A percentile compares a stretch with the other conserved stretches of the same genome.
phyloP scores from a whole-genome alignment of 1,139 yeast species.

The Suhomyces ambrosiae region DNA sequence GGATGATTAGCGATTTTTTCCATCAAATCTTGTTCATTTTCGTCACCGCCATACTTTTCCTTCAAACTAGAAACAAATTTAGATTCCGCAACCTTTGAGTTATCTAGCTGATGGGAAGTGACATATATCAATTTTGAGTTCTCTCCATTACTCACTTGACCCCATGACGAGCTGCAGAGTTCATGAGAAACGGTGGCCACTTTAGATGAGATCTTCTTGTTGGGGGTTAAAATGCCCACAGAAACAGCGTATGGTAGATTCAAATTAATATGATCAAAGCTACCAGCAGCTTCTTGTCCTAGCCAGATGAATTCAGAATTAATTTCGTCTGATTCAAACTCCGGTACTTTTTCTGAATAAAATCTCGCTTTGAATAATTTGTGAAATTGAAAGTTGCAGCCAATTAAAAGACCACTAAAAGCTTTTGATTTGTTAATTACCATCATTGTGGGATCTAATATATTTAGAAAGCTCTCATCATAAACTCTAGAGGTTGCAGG shows the following conservation, averaged over 20 bases:
- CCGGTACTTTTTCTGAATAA: slow-evolving; percentile 4
- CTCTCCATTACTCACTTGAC: slow-evolving; percentile 32
- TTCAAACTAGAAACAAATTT: slow-evolving; percentile 19
- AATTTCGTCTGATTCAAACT: slow-evolving; percentile 13
- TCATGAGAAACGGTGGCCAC: slow-evolving; percentile 29
- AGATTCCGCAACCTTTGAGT: slow-evolving; percentile 22
- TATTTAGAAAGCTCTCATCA: slow-evolving; percentile 25
- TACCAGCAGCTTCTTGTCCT: slow-evolving; percentile 37
- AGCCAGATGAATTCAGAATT: slow-evolving; percentile 37
- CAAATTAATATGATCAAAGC: slow-evolving; percentile 24
- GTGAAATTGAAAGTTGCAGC: slow-evolving; percentile 31
- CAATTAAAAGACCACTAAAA: slow-evolving; percentile 32
- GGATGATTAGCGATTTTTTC: slow-evolving; percentile 18
- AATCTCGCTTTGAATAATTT: slow-evolving; percentile 27
- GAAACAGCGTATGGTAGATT: slow-evolving; percentile 31
- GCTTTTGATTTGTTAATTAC: slow-evolving; percentile 32
- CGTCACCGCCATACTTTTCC: slow-evolving; percentile 18
- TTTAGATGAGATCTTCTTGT: slow-evolving; percentile 21
- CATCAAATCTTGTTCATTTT: background rate
- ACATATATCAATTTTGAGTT: slow-evolving; percentile 30
- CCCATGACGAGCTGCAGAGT: slow-evolving; percentile 45
- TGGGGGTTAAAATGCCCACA: slow-evolving; percentile 39
- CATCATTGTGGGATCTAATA: slow-evolving; percentile 34
- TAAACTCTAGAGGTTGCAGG: slow-evolving; percentile 24
- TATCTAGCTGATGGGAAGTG: slow-evolving; percentile 41